phyloP scores from a whole-genome alignment of 2,329 filamentous ascomycete genomes.

The Aspergillus ochraceus region DNA sequence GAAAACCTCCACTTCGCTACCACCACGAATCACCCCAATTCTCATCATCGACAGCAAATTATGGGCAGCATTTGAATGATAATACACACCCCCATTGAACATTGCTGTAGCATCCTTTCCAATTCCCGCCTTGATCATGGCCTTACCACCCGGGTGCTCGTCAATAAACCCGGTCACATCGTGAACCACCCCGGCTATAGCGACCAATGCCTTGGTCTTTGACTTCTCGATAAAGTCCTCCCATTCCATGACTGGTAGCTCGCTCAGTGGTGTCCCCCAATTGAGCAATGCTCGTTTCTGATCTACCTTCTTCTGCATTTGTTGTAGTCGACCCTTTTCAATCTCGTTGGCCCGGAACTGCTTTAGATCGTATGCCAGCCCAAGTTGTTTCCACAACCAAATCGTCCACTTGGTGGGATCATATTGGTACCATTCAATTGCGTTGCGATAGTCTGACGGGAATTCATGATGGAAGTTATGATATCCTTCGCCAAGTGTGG shows the following conservation, averaged over 20 bases:
- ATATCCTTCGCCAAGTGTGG: conserved; percentile 17
- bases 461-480: conserved; percentile 23
- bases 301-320: conserved; percentile 13
- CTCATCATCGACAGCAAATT: conserved; percentile 12
- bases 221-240: conserved; percentile 8
- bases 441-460: conserved; percentile 18
- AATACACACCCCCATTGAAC: conserved; percentile 19
- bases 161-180: conserved; percentile 14
- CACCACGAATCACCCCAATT: neutral
- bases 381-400: conserved; percentile 12
- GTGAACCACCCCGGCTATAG: conserved; percentile 13
- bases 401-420: conserved; percentile 20
- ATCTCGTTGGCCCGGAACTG: conserved; percentile 15
- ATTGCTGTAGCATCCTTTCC: conserved; percentile 16
- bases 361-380: conserved; percentile 15
- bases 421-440: conserved; percentile 17
- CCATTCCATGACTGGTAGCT: conserved; percentile 2
- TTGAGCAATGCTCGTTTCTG: neutral
- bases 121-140: conserved; percentile 4
- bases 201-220: neutral
- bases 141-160: conserved; percentile 14
- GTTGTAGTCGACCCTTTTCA: conserved; percentile 16
- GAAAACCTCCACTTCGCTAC: neutral
- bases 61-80: conserved; percentile 16
- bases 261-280: neutral